Evolutionary conservation across 306 rosid species (phyloP), one percentile per base, ranked within the genome.

Genomic region (Benincasa hispida): DNA sequence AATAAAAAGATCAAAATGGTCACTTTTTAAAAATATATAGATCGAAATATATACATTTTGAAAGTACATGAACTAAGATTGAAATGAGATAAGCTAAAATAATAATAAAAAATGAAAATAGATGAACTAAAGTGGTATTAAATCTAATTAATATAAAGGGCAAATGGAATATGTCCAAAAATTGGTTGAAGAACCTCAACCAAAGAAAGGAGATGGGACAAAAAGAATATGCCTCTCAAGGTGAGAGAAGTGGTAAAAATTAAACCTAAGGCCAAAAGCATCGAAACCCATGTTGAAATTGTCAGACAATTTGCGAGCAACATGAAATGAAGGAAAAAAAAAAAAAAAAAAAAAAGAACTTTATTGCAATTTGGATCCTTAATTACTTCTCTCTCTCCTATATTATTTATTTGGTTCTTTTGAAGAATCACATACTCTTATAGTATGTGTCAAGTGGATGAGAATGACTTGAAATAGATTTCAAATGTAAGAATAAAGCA

Each of bases 301-400:
- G 74, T 68, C 74, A 45, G 74, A 24, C 55, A 68, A 68, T 68
- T 42, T 68, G 55, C 21, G 74, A 68, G 11, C 74, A 68, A 68
- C 22, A 68, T 41, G 12, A 68, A 68, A 41, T 21, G 7, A 8
- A 18, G 14, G 47, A 10, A 41, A 41, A 30, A 30, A 2, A 30
- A 30, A 30, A 30, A 30, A 30, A 32, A 39, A 39, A 39, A 10
- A 25, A 4, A 22, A 41, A 22, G 48, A 42, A 22, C 34, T 21
- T 4, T 30, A 25, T 22, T 65, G 27, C 53, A 66, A 37, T 10
- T 32, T 65, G 30, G 73, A 37, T 39, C 73, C 19, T 13, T 66
- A 66, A 66, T 66, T 56, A 56, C 30, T 9, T 22, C 3, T 66
- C 50, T 67, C 30, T 17, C 42, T 61, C 67, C 22, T 39, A 35